A percentile compares a stretch with the other conserved stretches of the same genome.
These are phyloP conservation scores for Cystobasidium ongulense DNA, from an alignment of 768 basidiomycete species.

Conservation along the genomic window DNA sequence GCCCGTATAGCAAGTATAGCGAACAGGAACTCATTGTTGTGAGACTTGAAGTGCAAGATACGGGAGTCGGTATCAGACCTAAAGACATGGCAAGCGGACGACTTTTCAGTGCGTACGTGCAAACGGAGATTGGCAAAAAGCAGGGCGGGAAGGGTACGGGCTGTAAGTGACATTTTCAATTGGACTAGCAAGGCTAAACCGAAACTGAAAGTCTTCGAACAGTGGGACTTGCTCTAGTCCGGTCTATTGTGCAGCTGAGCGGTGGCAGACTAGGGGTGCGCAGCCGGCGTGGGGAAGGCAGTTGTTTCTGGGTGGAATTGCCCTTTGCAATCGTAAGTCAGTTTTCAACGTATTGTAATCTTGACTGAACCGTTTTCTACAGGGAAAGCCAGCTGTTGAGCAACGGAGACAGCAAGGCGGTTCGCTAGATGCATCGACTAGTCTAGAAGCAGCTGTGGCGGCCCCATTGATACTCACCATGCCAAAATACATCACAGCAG, in stretches of 20 bases:
- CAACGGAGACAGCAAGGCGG: too few species aligned
- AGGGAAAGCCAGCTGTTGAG: too few species aligned
- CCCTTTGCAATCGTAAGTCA: neutral
- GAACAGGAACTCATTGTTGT: conserved; percentile 42
- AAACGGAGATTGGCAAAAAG: conserved; percentile 49
- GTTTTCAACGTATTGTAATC: too few species aligned
- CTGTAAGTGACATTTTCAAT: neutral
- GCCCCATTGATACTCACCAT: too few species aligned
- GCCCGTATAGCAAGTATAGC: neutral
- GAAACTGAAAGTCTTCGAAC: too few species aligned
- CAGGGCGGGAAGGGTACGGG: conserved; percentile 51
- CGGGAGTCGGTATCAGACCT: conserved; percentile 48
- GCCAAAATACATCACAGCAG: too few species aligned
- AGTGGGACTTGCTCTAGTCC: conserved; percentile 48
- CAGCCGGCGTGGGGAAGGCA: conserved; percentile 37
- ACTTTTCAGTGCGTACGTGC: conserved; percentile 44
- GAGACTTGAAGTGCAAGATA: conserved; percentile 49
- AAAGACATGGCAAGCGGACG: conserved; percentile 45
- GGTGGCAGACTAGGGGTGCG: conserved; percentile 48
- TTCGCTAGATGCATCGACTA: too few species aligned
- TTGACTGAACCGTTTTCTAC: too few species aligned
- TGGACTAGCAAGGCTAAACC: too few species aligned
- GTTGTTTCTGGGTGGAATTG: conserved; percentile 40
- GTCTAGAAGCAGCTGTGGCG: too few species aligned
- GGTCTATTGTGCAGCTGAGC: conserved; percentile 49